Evolutionary conservation across 23 red algal genomes (phyloP).

Genomic region (Agarophyton chilense): DNA sequence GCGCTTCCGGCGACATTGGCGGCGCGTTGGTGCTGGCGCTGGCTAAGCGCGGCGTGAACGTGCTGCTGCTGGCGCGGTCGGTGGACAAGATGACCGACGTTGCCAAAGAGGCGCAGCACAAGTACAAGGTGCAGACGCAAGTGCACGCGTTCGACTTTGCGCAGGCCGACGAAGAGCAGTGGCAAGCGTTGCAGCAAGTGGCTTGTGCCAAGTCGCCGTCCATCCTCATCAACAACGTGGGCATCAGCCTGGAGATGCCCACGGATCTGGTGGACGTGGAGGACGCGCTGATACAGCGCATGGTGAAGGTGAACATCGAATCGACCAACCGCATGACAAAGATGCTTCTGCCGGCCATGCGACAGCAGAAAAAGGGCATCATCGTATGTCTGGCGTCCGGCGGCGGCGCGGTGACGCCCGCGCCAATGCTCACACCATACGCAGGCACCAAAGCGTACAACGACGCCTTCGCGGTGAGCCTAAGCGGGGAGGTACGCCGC

Average conservation of each 20-base stretch:
- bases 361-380: constrained; percentile 34
- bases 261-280: constrained; percentile 94
- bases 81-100: constrained; percentile 67
- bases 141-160: constrained; percentile 88
- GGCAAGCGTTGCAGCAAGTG: constrained; percentile 9
- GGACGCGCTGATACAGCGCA: constrained; percentile 63
- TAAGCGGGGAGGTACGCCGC: constrained; percentile 71
- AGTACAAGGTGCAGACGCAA: constrained; percentile 45
- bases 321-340: constrained; percentile 79
- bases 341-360: constrained; percentile 81
- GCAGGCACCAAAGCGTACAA: constrained; percentile 93
- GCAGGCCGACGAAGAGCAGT: constrained; percentile 53
- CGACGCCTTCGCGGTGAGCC: constrained; percentile 83
- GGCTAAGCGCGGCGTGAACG: constrained; percentile 76
- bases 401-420: constrained; percentile 83
- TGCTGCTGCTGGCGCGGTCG: constrained; percentile 88
- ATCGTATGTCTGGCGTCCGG: constrained; percentile 83
- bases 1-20: constrained; percentile 95
- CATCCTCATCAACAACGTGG: constrained; percentile 95
- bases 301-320: constrained; percentile 84
- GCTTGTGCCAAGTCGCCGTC: neutral
- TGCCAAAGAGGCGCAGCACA: constrained; percentile 15
- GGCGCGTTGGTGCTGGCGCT: constrained; percentile 74
- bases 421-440: constrained; percentile 83
- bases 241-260: constrained; percentile 91